Conservation (phyloP, 2,329 filamentous ascomycete species). For the Penicillium oxalicum region DNA sequence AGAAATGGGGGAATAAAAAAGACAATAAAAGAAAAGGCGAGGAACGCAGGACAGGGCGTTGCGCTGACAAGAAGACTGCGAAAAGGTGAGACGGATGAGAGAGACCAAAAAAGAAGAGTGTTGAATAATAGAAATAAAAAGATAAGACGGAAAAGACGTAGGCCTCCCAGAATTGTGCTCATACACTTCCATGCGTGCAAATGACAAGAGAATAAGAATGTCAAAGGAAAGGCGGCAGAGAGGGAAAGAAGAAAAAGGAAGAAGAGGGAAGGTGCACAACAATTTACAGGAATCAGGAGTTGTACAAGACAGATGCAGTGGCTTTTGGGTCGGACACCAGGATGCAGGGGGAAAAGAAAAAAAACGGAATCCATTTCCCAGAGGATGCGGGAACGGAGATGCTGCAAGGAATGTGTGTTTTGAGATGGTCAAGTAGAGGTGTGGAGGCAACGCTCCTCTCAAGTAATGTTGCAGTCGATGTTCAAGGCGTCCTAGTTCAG, state of each 20-base stretch:
- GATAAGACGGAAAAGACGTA: constrained; percentile 5
- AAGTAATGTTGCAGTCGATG: too few relatives aligned
- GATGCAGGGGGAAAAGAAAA: constrained; percentile 1
- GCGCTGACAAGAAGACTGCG: too few relatives aligned
- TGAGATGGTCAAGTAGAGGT: too few relatives aligned
- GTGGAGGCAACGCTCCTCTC: too few relatives aligned
- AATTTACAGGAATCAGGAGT: constrained; percentile 18
- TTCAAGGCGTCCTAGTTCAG: too few relatives aligned
- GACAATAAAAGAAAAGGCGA: not conserved
- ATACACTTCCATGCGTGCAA: constrained; percentile 7
- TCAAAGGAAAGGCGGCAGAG: constrained; percentile 3
- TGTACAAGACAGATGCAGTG: constrained; percentile 15
- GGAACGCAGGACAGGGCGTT: too few relatives aligned
- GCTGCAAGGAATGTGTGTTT: too few relatives aligned
- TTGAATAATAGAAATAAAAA: too few relatives aligned
- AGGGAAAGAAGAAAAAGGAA: not conserved
- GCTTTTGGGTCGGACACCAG: constrained; percentile 11
- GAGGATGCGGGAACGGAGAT: too few relatives aligned
- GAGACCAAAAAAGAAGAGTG: not conserved
- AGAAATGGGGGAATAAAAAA: not conserved
- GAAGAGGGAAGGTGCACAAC: not conserved
- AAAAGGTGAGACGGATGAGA: constrained; percentile 5
- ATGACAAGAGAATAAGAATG: constrained; percentile 6
- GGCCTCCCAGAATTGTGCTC: constrained; percentile 9
- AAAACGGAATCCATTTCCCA: too few relatives aligned